Percentiles rank a stretch among this genome's conserved stretches.
phyloP scores from a whole-genome alignment of 2,329 filamentous ascomycete species.

The Aspergillus novofumigatus region DNA sequence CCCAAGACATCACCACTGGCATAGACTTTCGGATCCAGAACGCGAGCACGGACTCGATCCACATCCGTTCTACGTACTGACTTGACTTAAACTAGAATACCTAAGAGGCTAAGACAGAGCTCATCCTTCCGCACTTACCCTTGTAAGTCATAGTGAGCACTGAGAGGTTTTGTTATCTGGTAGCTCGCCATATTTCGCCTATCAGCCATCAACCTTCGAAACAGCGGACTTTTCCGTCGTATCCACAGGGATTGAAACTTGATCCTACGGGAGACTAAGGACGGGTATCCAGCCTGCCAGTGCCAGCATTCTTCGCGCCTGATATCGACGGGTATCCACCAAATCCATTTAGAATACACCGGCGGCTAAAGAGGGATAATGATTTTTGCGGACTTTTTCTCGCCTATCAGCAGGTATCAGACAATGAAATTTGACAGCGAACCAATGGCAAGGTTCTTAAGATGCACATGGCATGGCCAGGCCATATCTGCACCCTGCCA shows the following conservation, averaged over 20 bases:
- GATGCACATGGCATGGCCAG: neutral
- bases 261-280: neutral
- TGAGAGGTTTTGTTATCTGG: neutral
- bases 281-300: neutral
- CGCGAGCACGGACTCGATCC: neutral
- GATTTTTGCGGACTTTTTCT: slow-evolving; percentile 1
- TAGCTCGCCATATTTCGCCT: neutral
- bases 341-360: neutral
- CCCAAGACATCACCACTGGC: neutral
- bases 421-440: neutral
- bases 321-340: too few species aligned
- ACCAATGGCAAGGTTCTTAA: slow-evolving; percentile 1
- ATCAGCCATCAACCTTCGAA: neutral
- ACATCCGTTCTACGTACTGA: neutral
- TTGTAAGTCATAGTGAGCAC: neutral
- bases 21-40: neutral
- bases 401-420: neutral
- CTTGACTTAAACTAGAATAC: too few species aligned
- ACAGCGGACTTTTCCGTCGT: neutral
- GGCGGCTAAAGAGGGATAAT: slow-evolving; percentile 6
- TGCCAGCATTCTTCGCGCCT: neutral
- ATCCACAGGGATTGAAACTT: neutral
- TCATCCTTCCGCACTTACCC: neutral
- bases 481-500: too few species aligned
- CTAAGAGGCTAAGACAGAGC: neutral